Evolutionary conservation across 2,329 filamentous ascomycete genomes (phyloP), one percentile per base, ranked within the genome.

Genomic region (Aspergillus thermomutatus): DNA sequence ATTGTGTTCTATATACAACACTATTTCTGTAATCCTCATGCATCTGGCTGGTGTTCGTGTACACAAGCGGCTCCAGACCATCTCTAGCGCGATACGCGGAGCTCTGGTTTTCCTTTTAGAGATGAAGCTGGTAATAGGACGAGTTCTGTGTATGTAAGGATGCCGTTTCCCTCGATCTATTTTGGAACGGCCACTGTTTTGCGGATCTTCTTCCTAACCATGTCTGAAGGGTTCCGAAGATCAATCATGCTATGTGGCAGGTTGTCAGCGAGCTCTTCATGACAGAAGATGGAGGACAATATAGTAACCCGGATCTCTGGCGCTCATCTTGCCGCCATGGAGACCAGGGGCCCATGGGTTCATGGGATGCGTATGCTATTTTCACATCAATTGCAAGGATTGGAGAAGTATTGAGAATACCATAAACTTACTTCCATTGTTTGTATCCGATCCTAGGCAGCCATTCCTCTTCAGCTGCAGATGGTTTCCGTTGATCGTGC

Each of bases 261-360:
- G 37, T 40, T 14, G 11, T 40, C 14, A 31, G 25, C 37, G 9
- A 7, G 37, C n/a, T 53, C n/a, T 14, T 8, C n/a, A 14, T 14
- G n/a, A 34, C 6, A 3, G 14, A 40, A 40, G 34, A 3, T 17
- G 34, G 34, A 14, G 4, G 34, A 3, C n/a, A n/a, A 8, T 40
- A 14, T 23, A 31, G 7, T 5, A 27, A 43, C 17, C 19, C 34
- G 43, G 26, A 26, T 88, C 85, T 66, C 85, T 88, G n/a, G 87
- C 83, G 69, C 84, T 88, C 91, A 96, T 96, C 80, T 97, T 97
- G 61, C 86, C 88, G 37, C 91, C 87, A 63, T 83, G 80, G 9
- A 97, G 79, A 45, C 94, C 93, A 0, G 92, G 88, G 21, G 97
- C 89, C 89, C 97, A 96, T 21, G 91, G 86, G 74, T 92, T 92